Percentiles rank a stretch among this genome's conserved stretches.
phyloP scores from a whole-genome alignment of 2,329 filamentous ascomycete species.

The Aureobasidium subglaciale region DNA sequence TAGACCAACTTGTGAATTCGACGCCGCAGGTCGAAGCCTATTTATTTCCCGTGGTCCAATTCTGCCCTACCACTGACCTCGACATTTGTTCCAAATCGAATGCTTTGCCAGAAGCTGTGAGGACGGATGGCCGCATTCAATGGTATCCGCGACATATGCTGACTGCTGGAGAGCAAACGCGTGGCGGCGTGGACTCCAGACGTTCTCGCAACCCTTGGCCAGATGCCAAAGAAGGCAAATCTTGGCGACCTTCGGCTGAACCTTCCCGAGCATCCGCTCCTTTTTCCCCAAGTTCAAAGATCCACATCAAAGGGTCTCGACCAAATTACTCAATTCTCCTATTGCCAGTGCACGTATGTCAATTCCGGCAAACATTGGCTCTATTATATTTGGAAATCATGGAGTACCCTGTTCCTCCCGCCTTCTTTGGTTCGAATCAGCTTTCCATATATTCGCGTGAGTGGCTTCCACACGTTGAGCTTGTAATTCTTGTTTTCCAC shows the following conservation, averaged over 20 bases:
- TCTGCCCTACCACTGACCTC: neutral
- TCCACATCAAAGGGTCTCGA: conserved; percentile 3
- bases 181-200: no score
- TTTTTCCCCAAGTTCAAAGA: neutral
- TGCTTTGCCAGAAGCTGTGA: no score
- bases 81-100: neutral
- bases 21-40: neutral
- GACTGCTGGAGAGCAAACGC: no score
- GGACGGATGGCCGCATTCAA: no score
- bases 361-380: neutral
- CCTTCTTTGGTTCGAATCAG: neutral
- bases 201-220: no score
- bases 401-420: neutral
- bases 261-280: conserved; percentile 6
- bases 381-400: neutral
- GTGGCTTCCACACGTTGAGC: conserved; percentile 1
- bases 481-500: conserved; percentile 8
- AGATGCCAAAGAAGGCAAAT: neutral
- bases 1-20: neutral
- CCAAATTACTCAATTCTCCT: neutral
- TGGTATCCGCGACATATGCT: no score
- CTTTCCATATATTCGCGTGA: neutral
- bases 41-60: neutral
- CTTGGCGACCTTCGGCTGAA: conserved; percentile 6
- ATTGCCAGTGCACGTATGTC: conserved; percentile 1